Evolutionary conservation across 2,329 filamentous ascomycete species (phyloP).

Genomic region (Neofusicoccum umdonicola): DNA sequence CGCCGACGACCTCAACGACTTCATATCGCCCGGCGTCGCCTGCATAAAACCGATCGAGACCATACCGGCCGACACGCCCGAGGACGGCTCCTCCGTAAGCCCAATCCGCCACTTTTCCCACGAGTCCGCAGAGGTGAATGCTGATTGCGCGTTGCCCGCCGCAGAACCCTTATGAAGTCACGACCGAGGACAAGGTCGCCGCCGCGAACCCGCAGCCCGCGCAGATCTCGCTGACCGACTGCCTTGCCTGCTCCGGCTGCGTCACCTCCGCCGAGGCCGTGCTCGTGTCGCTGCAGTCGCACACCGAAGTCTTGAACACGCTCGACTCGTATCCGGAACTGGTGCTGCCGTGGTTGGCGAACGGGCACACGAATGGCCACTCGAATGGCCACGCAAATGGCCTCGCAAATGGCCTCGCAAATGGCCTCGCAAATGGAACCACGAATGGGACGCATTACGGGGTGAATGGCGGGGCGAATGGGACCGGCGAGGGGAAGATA

Average conservation of each 20-base stretch:
- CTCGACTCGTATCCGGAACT: constrained; percentile 63
- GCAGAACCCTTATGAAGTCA: constrained; percentile 75
- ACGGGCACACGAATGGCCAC: constrained; percentile 18
- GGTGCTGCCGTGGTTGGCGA: constrained; percentile 30
- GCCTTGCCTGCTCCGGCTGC: constrained; percentile 94
- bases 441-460: constrained; percentile 25
- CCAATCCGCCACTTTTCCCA: background rate
- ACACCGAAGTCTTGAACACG: constrained; percentile 81
- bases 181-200: constrained; percentile 77
- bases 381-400: background rate
- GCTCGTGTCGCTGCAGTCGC: constrained; percentile 91
- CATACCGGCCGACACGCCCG: constrained; percentile 61
- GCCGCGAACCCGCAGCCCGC: constrained; percentile 64
- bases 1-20: constrained; percentile 95
- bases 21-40: constrained; percentile 94
- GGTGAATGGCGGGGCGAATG: constrained; percentile 19
- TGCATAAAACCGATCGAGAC: constrained; percentile 98
- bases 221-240: constrained; percentile 94
- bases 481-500: constrained; percentile 58
- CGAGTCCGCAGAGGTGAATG: background rate
- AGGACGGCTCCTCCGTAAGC: constrained; percentile 43
- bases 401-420: too few relatives aligned
- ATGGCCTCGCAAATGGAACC: background rate
- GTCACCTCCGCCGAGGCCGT: constrained; percentile 97
- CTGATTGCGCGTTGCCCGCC: background rate